Percentiles rank a stretch among this genome's conserved stretches.
phyloP scores from a whole-genome alignment of 805 yeast species.

The Candida railenensis region DNA sequence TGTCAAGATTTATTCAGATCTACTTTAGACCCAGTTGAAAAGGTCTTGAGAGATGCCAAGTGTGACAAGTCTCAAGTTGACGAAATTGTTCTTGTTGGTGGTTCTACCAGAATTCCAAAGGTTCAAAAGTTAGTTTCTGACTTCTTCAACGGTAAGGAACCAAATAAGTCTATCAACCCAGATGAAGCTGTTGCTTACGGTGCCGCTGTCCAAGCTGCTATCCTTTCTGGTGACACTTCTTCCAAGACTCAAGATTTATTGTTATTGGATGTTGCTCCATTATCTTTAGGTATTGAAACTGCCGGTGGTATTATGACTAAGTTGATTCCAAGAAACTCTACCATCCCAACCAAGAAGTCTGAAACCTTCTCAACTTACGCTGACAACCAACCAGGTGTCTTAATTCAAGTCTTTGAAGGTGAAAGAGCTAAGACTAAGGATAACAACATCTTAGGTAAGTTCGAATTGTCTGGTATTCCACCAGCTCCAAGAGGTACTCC shows the following conservation, averaged over 20 bases:
- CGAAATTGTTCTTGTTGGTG: constrained; percentile 95
- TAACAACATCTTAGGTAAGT: constrained; percentile 95
- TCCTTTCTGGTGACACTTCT: constrained; percentile 92
- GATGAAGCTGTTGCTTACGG: constrained; percentile 99
- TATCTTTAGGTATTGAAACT: constrained; percentile 96
- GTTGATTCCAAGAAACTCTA: constrained; percentile 96
- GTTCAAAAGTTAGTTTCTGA: constrained; percentile 93
- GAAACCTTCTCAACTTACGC: constrained; percentile 96
- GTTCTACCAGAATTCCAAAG: constrained; percentile 98
- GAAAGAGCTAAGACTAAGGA: constrained; percentile 96
- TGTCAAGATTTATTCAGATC: constrained; percentile 94
- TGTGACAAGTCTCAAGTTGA: constrained; percentile 85
- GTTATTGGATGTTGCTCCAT: constrained; percentile 95
- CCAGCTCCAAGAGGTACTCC: constrained; percentile 99
- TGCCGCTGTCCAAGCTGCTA: constrained; percentile 98
- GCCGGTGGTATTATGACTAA: constrained; percentile 99
- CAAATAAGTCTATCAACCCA: constrained; percentile 94
- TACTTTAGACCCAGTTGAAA: constrained; percentile 92
- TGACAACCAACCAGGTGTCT: constrained; percentile 98
- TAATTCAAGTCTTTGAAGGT: constrained; percentile 97
- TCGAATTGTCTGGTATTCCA: constrained; percentile 94
- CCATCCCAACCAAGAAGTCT: constrained; percentile 96
- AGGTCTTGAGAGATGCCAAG: constrained; percentile 87
- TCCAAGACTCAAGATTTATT: constrained; percentile 94
- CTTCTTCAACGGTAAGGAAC: constrained; percentile 96